A percentile compares a stretch with the other conserved stretches of the same genome.
Evolutionary conservation across 495 filamentous ascomycete species (phyloP).

Genomic region (Delitschia confertaspora): DNA sequence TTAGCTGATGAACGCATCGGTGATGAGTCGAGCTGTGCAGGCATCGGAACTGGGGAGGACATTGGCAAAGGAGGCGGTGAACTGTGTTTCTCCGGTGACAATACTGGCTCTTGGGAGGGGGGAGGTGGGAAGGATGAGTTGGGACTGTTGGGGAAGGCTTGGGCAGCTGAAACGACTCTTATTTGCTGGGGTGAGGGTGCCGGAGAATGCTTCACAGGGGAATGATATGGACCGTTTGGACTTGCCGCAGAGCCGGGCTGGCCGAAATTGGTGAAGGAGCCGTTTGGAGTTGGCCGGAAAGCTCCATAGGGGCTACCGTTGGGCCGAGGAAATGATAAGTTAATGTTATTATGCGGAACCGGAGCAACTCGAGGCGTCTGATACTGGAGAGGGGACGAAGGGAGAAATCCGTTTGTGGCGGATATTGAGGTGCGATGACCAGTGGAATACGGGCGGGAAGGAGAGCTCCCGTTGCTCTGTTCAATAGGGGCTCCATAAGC

Average conservation of each 20-base stretch:
- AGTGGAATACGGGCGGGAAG: slow-evolving; percentile 10
- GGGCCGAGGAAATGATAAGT: slow-evolving; percentile 2
- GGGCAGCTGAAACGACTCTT: slow-evolving; percentile 12
- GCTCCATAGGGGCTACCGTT: slow-evolving; percentile 14
- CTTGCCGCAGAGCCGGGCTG: slow-evolving; percentile 15
- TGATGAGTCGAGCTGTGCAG: slow-evolving; percentile 28
- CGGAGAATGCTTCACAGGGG: slow-evolving; percentile 24
- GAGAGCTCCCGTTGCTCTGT: slow-evolving; percentile 14
- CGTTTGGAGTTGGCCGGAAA: slow-evolving; percentile 3
- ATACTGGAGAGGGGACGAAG: slow-evolving; percentile 19
- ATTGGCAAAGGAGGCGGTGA: slow-evolving; percentile 7
- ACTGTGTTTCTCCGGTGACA: slow-evolving; percentile 26
- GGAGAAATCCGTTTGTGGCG: slow-evolving; percentile 15
- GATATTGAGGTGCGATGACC: background rate
- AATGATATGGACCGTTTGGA: slow-evolving; percentile 1
- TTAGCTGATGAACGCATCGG: slow-evolving; percentile 32
- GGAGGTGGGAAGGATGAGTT: slow-evolving; percentile 24
- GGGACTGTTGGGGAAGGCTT: slow-evolving; percentile 20
- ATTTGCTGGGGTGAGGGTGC: slow-evolving; percentile 20
- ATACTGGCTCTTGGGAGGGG: slow-evolving; percentile 12
- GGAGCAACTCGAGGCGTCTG: slow-evolving; percentile 8
- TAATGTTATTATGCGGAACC: slow-evolving; percentile 2
- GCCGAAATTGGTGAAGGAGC: slow-evolving; percentile 12
- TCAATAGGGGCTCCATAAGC: slow-evolving; percentile 16
- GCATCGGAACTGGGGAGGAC: slow-evolving; percentile 5